Conservation (phyloP, 1,284 basidiomycete species). For the Hymenochaete sp. region DNA sequence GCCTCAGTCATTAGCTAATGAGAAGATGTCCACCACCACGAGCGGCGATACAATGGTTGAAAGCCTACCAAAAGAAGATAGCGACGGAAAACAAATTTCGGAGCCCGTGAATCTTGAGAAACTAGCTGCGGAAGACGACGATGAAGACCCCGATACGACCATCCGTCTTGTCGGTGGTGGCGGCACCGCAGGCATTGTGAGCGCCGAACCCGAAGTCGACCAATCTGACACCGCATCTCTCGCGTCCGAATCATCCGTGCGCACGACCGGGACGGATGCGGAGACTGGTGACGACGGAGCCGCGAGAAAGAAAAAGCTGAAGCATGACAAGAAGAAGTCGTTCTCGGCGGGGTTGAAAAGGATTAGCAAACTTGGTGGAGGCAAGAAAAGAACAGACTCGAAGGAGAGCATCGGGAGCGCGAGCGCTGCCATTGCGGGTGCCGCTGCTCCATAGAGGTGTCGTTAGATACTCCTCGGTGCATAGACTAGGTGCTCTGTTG, state of each 20-base stretch:
- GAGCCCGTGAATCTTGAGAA: too few species aligned
- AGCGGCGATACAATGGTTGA: too few species aligned
- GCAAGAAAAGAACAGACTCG: slow-evolving; percentile 46
- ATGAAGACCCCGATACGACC: slow-evolving; percentile 27
- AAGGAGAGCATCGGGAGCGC: slow-evolving; percentile 17
- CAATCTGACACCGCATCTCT: slow-evolving; percentile 25
- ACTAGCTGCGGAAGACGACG: slow-evolving; percentile 22
- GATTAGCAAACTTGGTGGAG: slow-evolving; percentile 34
- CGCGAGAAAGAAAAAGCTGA: slow-evolving; percentile 22
- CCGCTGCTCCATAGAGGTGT: too few species aligned
- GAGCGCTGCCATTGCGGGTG: too few species aligned
- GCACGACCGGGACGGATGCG: slow-evolving; percentile 18
- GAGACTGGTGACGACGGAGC: not conserved
- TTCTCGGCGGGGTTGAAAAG: slow-evolving; percentile 48
- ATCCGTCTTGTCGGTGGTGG: slow-evolving; percentile 52
- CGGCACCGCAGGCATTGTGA: slow-evolving; percentile 29
- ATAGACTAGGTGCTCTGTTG: too few species aligned
- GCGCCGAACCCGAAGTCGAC: slow-evolving; percentile 20
- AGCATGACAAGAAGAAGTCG: slow-evolving; percentile 49
- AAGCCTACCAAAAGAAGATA: not conserved
- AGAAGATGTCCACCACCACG: too few species aligned
- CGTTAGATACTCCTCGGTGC: too few species aligned
- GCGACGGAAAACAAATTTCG: slow-evolving; percentile 1
- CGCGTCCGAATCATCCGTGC: slow-evolving; percentile 17
- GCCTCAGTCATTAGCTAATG: too few species aligned